Conservation (phyloP, 768 basidiomycete species). For the Tulasnella calospora region DNA sequence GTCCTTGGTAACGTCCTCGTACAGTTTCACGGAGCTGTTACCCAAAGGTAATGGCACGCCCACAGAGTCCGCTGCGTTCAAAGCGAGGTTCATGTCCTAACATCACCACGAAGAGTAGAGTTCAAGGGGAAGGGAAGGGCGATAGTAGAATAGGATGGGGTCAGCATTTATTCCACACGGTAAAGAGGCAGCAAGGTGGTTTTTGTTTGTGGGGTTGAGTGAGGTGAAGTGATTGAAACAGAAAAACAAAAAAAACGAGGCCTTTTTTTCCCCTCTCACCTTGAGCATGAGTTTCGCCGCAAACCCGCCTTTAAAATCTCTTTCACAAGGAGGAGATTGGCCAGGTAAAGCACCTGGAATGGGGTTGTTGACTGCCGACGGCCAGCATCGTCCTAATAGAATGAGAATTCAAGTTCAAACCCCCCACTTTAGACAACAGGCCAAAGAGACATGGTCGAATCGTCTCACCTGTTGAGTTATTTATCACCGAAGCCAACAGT, state of each 20-base stretch:
- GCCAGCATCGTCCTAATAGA: constrained; percentile 75
- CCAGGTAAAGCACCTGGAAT: constrained; percentile 67
- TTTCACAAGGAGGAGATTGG: constrained; percentile 75
- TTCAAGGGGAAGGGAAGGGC: background rate
- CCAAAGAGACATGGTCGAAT: background rate
- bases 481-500: constrained; percentile 75
- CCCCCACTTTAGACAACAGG: background rate
- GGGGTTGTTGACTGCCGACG: constrained; percentile 81
- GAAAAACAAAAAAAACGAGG: background rate
- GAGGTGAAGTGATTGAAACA: too few relatives aligned
- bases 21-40: constrained; percentile 57
- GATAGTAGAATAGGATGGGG: background rate
- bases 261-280: constrained; percentile 44
- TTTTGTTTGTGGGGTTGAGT: background rate
- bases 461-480: constrained; percentile 42
- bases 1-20: constrained; percentile 49
- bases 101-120: background rate
- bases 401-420: background rate
- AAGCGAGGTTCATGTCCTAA: constrained; percentile 83
- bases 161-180: background rate
- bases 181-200: background rate
- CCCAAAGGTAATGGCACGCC: constrained; percentile 60
- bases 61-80: constrained; percentile 50
- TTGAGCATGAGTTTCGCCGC: constrained; percentile 80
- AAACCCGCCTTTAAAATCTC: constrained; percentile 81